Conservation (phyloP, 1,284 basidiomycete genomes). For the Exobasidium rhododendri region DNA sequence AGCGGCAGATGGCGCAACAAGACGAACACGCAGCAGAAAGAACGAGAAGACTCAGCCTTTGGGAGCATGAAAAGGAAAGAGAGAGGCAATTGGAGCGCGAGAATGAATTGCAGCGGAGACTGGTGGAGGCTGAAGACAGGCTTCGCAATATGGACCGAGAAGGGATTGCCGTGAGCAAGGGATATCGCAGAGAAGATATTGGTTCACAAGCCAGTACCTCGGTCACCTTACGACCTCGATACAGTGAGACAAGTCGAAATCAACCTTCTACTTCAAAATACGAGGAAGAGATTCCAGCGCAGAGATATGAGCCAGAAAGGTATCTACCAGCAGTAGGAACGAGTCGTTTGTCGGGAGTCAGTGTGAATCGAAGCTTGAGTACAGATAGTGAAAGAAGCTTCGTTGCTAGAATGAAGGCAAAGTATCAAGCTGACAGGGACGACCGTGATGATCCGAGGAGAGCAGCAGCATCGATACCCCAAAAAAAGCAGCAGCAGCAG, state of each 20-base stretch:
- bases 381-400: constrained; percentile 48
- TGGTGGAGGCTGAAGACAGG: constrained; percentile 16
- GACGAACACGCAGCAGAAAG: background rate
- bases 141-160: constrained; percentile 7
- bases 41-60: background rate
- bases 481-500: constrained; percentile 9
- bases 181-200: constrained; percentile 18
- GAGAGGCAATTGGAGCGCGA: constrained; percentile 31
- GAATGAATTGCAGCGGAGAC: constrained; percentile 22
- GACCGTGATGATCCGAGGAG: constrained; percentile 27
- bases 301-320: constrained; percentile 23
- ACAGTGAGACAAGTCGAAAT: constrained; percentile 16
- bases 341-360: constrained; percentile 27
- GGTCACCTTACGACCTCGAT: constrained; percentile 11
- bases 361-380: constrained; percentile 38
- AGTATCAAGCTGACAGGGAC: constrained; percentile 47
- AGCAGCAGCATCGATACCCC: constrained; percentile 10
- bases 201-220: background rate
- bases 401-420: constrained; percentile 48
- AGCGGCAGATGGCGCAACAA: background rate
- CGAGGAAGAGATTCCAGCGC: constrained; percentile 13
- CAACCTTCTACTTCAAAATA: constrained; percentile 14
- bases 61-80: constrained; percentile 26
- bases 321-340: constrained; percentile 38
- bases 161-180: constrained; percentile 5